A percentile compares a stretch with the other conserved stretches of the same genome.
These are phyloP conservation scores for Saprolegnia diclina DNA, from an alignment of 352 stramenopile genomes.

Conservation along the genomic window DNA sequence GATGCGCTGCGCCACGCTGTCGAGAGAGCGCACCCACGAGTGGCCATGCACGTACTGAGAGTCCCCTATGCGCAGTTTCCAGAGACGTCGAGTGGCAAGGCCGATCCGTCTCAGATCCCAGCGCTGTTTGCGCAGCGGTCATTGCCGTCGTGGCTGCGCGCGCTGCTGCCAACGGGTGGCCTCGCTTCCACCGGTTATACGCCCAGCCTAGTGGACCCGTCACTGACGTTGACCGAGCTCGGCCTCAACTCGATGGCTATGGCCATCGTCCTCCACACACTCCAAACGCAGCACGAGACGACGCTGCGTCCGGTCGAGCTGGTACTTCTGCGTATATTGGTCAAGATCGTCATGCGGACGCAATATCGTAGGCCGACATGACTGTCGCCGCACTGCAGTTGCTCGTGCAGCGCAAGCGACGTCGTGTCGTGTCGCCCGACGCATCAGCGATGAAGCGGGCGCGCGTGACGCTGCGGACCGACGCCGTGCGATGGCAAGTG, in stretches of 20 bases:
- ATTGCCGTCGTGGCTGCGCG: not conserved
- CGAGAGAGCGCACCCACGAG: not conserved
- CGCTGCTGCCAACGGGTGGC: not conserved
- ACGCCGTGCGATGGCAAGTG: not conserved
- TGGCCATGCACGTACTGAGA: not conserved
- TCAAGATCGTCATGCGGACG: too few relatives aligned
- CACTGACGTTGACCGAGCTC: conserved; percentile 5
- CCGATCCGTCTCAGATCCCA: not conserved
- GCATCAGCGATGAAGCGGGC: not conserved
- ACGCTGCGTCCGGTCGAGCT: not conserved
- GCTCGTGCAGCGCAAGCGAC: not conserved
- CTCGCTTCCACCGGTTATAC: too few relatives aligned
- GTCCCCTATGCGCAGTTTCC: not conserved
- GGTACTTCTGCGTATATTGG: too few relatives aligned
- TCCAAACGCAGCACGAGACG: not conserved
- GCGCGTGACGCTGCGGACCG: too few relatives aligned
- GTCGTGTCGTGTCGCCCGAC: not conserved
- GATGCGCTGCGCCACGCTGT: not conserved
- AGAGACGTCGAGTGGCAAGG: conserved; percentile 16
- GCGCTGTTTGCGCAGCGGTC: not conserved
- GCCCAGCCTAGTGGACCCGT: too few relatives aligned
- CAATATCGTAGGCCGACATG: not conserved
- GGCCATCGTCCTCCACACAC: conserved; percentile 7
- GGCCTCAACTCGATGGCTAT: conserved; percentile 7
- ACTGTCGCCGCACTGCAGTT: not conserved